Base-by-base conservation (phyloP, 2,329 filamentous ascomycete species). In the Fusarium odoratissimum region DNA sequence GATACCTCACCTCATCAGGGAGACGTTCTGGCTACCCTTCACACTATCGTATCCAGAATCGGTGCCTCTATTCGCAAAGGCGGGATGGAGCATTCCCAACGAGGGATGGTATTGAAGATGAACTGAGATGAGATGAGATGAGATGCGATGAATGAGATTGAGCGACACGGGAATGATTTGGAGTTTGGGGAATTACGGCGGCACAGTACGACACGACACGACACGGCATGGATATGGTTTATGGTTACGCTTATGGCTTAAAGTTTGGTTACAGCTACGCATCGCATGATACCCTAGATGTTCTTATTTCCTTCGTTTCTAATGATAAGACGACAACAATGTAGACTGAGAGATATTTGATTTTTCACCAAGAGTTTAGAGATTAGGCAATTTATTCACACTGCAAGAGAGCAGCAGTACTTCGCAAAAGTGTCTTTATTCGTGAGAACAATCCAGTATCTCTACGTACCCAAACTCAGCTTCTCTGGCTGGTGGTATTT, bases 1-100 rank as follows among this genome's bases (percentile, higher is more conserved):
- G 21, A 73, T 68, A 17, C 72, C 71, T 42, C 73, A 74, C 31
- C 68, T 82, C 16, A 67, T 72, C 46, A 60, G 64, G 37, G 72
- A 70, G 28, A 71, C 66, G 2, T 82, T 82, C 51, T 80, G 79
- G 79, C 30, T 78, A 10, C 79, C 80, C 3, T 81, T 82, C 48
- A 76, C 77, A 4, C 37, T 77, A 8, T 77, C 79, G 0, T 78
- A 76, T 64, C 79, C 79, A 3, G 76, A 78, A 23, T 73, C 75
- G 0, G 64, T 77, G 11, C 72, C 63, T 2, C 69, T 82, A 14
- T 82, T 84, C 38, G 66, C 66, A 7, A 68, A 64, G 11, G 79
- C 79, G 3, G 81, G 81, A 67, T 82, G 57, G 73, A 74, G 4
- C 44, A 75, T 60, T 42, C 72, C 51, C 49, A 62, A 49, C 44